These are phyloP conservation scores for Penicillium sp. DNA, from an alignment of 2,329 filamentous ascomycete species.

Conservation along the genomic window DNA sequence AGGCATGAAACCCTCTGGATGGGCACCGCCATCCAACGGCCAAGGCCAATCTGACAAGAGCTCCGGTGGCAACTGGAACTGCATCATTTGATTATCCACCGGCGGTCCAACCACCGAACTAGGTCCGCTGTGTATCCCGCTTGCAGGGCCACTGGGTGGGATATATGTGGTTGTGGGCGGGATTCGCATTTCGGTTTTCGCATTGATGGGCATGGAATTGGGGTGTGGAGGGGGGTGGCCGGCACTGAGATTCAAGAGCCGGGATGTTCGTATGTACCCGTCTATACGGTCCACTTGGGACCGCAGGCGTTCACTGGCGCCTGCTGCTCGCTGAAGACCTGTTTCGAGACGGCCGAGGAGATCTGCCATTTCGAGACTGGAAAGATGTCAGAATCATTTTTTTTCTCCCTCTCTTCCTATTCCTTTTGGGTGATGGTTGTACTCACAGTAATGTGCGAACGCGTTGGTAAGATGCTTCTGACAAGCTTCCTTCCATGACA, in stretches of 20 bases:
- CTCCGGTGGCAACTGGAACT: conserved; percentile 45
- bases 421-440: not conserved
- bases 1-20: conserved; percentile 26
- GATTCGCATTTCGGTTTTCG: conserved; percentile 10
- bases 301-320: conserved; percentile 43
- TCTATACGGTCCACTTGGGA: conserved; percentile 49
- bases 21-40: conserved; percentile 26
- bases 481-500: conserved; percentile 49
- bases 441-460: conserved; percentile 45
- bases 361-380: conserved; percentile 45
- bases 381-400: not conserved
- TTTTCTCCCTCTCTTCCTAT: too few species aligned
- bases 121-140: not conserved
- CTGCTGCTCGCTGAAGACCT: conserved; percentile 42
- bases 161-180: conserved; percentile 9
- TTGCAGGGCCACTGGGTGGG: not conserved
- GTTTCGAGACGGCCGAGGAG: conserved; percentile 49
- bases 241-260: conserved; percentile 16
- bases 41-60: conserved; percentile 47
- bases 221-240: conserved; percentile 12
- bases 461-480: conserved; percentile 44
- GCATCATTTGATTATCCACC: conserved; percentile 26
- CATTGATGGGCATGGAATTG: conserved; percentile 3
- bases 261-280: conserved; percentile 41
- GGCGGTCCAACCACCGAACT: conserved; percentile 5